These are phyloP conservation scores for Lasiodiplodia hormozganensis DNA, from an alignment of 2,329 filamentous ascomycete genomes.

Conservation along the genomic window DNA sequence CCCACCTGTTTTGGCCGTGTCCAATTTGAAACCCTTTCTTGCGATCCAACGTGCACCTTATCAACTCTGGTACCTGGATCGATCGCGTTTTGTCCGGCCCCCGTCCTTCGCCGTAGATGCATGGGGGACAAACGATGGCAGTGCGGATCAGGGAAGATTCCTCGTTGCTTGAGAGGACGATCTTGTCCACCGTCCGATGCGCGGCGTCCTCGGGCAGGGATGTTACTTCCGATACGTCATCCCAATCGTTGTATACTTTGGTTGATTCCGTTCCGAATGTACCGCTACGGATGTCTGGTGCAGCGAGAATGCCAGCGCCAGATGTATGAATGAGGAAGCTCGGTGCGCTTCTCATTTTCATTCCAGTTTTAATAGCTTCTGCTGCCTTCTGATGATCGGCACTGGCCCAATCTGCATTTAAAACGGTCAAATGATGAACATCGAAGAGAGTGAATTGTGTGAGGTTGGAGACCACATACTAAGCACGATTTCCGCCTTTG, in stretches of 20 bases:
- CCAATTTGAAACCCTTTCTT: slow-evolving; percentile 62
- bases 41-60: slow-evolving; percentile 63
- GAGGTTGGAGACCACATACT: neutral
- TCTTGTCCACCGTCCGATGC: neutral
- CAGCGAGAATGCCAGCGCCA: slow-evolving; percentile 62
- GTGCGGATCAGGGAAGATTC: slow-evolving; percentile 32
- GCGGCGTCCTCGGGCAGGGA: slow-evolving; percentile 61
- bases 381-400: neutral
- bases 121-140: slow-evolving; percentile 67
- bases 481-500: slow-evolving; percentile 28
- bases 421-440: neutral
- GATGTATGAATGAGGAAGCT: slow-evolving; percentile 55
- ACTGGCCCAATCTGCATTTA: neutral
- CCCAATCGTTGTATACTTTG: slow-evolving; percentile 65
- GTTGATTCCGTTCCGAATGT: slow-evolving; percentile 56
- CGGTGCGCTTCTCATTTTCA: neutral
- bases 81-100: slow-evolving; percentile 61
- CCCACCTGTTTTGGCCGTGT: slow-evolving; percentile 64
- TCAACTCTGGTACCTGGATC: slow-evolving; percentile 64
- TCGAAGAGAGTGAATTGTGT: too few relatives aligned
- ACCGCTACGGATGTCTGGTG: slow-evolving; percentile 51
- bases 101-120: slow-evolving; percentile 67
- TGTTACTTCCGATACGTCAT: slow-evolving; percentile 62
- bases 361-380: neutral
- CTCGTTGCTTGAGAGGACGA: neutral